Evolutionary conservation across 495 filamentous ascomycete species (phyloP).

Genomic region (Xylaria grammica): DNA sequence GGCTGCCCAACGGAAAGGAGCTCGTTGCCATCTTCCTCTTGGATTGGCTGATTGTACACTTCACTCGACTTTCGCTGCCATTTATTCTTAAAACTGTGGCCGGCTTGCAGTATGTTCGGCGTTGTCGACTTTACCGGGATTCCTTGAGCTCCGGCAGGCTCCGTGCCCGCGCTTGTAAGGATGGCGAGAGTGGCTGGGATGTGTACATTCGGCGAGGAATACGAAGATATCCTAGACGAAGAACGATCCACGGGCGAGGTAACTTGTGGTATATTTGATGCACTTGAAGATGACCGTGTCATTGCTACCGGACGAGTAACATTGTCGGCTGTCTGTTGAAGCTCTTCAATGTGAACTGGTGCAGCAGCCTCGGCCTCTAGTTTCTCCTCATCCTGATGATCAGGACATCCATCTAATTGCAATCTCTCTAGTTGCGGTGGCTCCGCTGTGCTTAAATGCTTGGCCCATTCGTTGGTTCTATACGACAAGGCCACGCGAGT

Average conservation of each 20-base stretch:
- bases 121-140: conserved; percentile 25
- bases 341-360: conserved; percentile 67
- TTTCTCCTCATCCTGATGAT: conserved; percentile 27
- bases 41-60: conserved; percentile 43
- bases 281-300: conserved; percentile 38
- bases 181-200: conserved; percentile 25
- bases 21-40: conserved; percentile 42
- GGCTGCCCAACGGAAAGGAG: conserved; percentile 23
- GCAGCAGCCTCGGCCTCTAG: conserved; percentile 55
- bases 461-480: conserved; percentile 96
- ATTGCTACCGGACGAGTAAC: conserved; percentile 46
- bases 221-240: conserved; percentile 46
- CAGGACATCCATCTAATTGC: conserved; percentile 45
- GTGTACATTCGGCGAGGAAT: conserved; percentile 50
- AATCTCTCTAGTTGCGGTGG: conserved; percentile 71
- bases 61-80: conserved; percentile 33
- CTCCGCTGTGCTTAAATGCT: conserved; percentile 82
- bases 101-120: conserved; percentile 27
- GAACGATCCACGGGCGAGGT: conserved; percentile 45
- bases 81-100: conserved; percentile 22
- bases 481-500: conserved; percentile 81
- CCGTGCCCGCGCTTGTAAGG: conserved; percentile 20
- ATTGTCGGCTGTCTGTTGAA: conserved; percentile 71
- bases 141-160: conserved; percentile 30
- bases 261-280: conserved; percentile 37